Evolutionary conservation across 306 rosid species (phyloP).

Genomic region (Prunus kanzakura): DNA sequence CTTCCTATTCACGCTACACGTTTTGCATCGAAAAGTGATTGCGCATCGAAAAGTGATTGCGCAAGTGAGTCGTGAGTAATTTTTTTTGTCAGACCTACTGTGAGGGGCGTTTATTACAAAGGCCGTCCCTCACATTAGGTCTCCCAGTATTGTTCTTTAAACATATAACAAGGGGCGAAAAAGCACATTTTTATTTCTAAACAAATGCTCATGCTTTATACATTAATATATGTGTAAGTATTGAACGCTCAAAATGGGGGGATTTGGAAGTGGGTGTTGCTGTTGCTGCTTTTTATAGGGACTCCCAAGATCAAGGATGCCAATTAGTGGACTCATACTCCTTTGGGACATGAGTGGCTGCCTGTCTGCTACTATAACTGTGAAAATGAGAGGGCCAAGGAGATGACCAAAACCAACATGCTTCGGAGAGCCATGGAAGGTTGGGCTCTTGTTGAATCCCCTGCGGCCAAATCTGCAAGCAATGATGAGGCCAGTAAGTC

Average conservation of each 20-base stretch:
- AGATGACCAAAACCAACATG: conserved; percentile 26
- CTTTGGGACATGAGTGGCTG: not conserved
- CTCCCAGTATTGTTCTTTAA: too few relatives aligned
- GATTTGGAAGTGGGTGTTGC: conserved; percentile 21
- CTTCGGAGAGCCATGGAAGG: conserved; percentile 12
- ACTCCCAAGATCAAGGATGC: not conserved
- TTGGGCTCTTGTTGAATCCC: conserved; percentile 20
- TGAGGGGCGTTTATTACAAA: too few relatives aligned
- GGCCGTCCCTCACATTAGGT: too few relatives aligned
- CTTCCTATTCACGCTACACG: not conserved
- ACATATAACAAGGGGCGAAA: not conserved
- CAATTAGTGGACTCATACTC: not conserved
- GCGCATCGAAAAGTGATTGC: not conserved
- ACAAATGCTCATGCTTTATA: conserved; percentile 23
- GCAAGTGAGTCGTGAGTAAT: not conserved
- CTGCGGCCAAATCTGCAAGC: conserved; percentile 70
- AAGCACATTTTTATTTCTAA: conserved; percentile 16
- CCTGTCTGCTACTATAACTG: conserved; percentile 20
- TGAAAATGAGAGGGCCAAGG: conserved; percentile 30
- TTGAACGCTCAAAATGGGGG: conserved; percentile 6
- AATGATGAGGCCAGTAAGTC: conserved; percentile 44
- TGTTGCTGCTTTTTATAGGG: not conserved
- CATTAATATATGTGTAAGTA: not conserved
- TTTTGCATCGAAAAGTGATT: not conserved
- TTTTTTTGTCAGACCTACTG: not conserved